phyloP scores from a whole-genome alignment of 306 rosid genomes.

The Vigna unguiculata region DNA sequence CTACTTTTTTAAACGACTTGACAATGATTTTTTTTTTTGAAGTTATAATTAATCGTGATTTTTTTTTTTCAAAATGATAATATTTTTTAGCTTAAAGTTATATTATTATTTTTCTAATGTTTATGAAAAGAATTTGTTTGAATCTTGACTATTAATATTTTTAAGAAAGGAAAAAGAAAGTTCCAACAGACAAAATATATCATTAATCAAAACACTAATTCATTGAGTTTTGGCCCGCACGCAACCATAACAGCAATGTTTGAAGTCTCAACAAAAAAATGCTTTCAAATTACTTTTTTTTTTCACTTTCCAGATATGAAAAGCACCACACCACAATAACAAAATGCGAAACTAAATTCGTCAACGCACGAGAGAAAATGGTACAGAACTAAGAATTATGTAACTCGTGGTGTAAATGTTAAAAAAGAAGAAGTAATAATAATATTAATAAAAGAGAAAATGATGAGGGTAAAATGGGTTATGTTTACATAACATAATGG shows the following conservation, averaged over 20 bases:
- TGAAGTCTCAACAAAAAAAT: not conserved
- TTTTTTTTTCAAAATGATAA: too few relatives aligned
- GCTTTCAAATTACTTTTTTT: not conserved
- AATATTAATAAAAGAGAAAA: not conserved
- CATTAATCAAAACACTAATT: not conserved
- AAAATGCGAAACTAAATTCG: not conserved
- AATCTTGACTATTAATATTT: too few relatives aligned
- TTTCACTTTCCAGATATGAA: slow-evolving; percentile 5
- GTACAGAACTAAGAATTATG: too few relatives aligned
- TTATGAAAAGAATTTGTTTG: too few relatives aligned
- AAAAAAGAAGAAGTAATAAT: not conserved
- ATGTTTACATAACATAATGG: not conserved
- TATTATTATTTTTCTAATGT: too few relatives aligned
- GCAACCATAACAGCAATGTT: not conserved
- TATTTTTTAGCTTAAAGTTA: too few relatives aligned
- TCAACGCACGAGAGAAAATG: not conserved
- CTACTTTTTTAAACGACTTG: too few relatives aligned
- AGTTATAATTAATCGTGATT: too few relatives aligned
- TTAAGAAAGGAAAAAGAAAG: too few relatives aligned
- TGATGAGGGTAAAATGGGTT: not conserved
- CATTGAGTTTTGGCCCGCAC: not conserved
- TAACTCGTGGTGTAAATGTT: not conserved
- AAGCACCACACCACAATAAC: not conserved
- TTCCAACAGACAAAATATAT: too few relatives aligned
- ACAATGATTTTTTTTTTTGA: too few relatives aligned